phyloP scores from a whole-genome alignment of 2,329 filamentous ascomycete genomes.

The Dactylellina drechsleri region DNA sequence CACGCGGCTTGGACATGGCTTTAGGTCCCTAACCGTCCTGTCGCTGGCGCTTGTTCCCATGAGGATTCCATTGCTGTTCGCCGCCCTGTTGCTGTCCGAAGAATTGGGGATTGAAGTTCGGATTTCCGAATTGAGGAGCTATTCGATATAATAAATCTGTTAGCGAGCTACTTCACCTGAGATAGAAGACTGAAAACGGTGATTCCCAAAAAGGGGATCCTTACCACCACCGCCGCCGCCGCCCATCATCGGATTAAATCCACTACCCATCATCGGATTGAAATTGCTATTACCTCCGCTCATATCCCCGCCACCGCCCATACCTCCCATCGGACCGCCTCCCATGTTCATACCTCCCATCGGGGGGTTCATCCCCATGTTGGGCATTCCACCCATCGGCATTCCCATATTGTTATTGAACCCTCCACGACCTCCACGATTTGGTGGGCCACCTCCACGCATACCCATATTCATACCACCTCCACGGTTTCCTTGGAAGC shows the following conservation, averaged over 20 bases:
- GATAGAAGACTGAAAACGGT: constrained; percentile 24
- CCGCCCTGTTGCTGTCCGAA: constrained; percentile 40
- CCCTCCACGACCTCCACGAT: constrained; percentile 69
- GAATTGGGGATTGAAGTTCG: constrained; percentile 48
- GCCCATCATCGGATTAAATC: constrained; percentile 59
- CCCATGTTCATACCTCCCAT: constrained; percentile 61
- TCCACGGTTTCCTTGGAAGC: constrained; percentile 65
- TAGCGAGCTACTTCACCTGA: constrained; percentile 15
- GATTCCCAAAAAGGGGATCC: constrained; percentile 28
- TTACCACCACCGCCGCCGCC: constrained; percentile 52
- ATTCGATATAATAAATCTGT: neutral
- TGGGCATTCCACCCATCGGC: constrained; percentile 68
- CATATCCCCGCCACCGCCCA: constrained; percentile 66
- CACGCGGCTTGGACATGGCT: constrained; percentile 14
- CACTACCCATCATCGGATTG: constrained; percentile 63
- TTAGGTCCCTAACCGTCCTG: constrained; percentile 48
- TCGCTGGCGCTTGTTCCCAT: constrained; percentile 54
- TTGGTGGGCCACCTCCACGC: constrained; percentile 69
- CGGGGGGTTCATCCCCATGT: constrained; percentile 64
- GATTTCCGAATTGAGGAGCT: constrained; percentile 52
- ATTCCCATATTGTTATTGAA: constrained; percentile 64
- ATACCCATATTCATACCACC: constrained; percentile 63
- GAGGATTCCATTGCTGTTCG: constrained; percentile 51
- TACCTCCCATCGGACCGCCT: constrained; percentile 62
- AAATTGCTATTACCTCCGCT: constrained; percentile 67